Percentiles rank a stretch among this genome's conserved stretches.
Evolutionary conservation across 768 basidiomycete genomes (phyloP).

Genomic region (Mycena vitilis): DNA sequence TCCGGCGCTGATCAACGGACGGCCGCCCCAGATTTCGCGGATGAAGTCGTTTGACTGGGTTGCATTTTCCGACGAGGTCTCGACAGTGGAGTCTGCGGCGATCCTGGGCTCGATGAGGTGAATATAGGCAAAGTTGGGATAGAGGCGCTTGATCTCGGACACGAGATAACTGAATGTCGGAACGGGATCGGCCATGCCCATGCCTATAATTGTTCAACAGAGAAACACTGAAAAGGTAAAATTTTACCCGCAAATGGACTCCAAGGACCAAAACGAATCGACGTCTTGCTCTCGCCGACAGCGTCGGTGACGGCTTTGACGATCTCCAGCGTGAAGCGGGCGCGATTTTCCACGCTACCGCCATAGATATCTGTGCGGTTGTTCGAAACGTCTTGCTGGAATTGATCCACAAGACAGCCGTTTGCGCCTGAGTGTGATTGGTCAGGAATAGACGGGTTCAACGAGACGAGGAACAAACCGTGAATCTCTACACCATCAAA

Average conservation of each 20-base stretch:
- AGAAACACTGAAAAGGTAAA: conserved; percentile 34
- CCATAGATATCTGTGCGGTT: conserved; percentile 63
- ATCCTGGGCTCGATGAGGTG: conserved; percentile 48
- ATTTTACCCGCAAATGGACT: conserved; percentile 40
- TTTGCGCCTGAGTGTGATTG: conserved; percentile 28
- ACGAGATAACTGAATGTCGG: conserved; percentile 48
- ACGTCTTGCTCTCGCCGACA: conserved; percentile 55
- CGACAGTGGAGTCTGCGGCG: conserved; percentile 33
- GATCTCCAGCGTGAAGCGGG: conserved; percentile 57
- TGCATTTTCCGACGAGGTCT: conserved; percentile 13
- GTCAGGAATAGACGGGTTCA: background rate
- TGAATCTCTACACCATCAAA: conserved; percentile 54
- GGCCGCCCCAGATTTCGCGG: conserved; percentile 45
- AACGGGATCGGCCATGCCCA: conserved; percentile 45
- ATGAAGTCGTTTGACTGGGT: conserved; percentile 44
- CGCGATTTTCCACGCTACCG: conserved; percentile 60
- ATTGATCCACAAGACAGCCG: conserved; percentile 54
- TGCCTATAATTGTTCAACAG: conserved; percentile 31
- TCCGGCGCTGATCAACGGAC: conserved; percentile 44
- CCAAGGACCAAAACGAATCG: conserved; percentile 47
- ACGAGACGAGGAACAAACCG: conserved; percentile 26
- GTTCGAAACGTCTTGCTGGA: conserved; percentile 56
- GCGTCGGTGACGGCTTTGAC: conserved; percentile 52
- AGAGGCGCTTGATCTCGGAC: conserved; percentile 37
- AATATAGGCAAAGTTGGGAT: conserved; percentile 52